Evolutionary conservation across 2,329 filamentous ascomycete genomes (phyloP).

Genomic region (Diaporthe ampelina): DNA sequence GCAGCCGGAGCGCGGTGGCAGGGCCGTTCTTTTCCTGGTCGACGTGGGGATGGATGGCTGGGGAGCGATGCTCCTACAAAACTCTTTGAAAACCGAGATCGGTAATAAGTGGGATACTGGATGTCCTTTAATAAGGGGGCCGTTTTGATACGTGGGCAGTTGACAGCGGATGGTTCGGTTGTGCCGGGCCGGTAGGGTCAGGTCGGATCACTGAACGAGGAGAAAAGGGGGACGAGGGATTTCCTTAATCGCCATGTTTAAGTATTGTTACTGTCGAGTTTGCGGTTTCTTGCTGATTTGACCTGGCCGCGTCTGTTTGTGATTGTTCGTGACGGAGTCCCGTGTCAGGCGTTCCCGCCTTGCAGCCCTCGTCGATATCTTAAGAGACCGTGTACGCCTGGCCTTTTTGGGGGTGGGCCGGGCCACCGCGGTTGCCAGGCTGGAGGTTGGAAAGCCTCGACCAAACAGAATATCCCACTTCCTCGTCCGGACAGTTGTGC

Average conservation of each 20-base stretch:
- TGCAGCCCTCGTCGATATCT: conserved; percentile 7
- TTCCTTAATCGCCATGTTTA: conserved; percentile 41
- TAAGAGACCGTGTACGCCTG: background rate
- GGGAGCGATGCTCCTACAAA: conserved; percentile 24
- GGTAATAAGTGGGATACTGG: conserved; percentile 27
- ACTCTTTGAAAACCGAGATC: conserved; percentile 38
- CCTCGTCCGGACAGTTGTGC: conserved; percentile 12
- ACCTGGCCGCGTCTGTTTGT: conserved; percentile 36
- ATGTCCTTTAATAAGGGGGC: background rate
- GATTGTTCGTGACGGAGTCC: conserved; percentile 30
- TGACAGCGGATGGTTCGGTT: conserved; percentile 28
- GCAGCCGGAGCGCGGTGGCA: conserved; percentile 2
- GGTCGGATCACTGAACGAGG: conserved; percentile 22
- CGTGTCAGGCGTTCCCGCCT: conserved; percentile 11
- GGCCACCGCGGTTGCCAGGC: conserved; percentile 5
- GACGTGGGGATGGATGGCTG: conserved; percentile 29
- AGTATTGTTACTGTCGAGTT: conserved; percentile 40
- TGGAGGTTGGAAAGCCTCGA: conserved; percentile 14
- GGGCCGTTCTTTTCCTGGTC: conserved; percentile 25
- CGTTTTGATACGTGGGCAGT: conserved; percentile 31
- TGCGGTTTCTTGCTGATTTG: conserved; percentile 36
- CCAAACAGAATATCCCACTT: conserved; percentile 13
- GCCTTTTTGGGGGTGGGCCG: background rate
- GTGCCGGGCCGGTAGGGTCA: conserved; percentile 34
- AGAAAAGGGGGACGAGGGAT: conserved; percentile 31